Base-by-base conservation (phyloP, 2,329 filamentous ascomycete genomes). In the Ophiocordyceps camponoti-saundersi region DNA sequence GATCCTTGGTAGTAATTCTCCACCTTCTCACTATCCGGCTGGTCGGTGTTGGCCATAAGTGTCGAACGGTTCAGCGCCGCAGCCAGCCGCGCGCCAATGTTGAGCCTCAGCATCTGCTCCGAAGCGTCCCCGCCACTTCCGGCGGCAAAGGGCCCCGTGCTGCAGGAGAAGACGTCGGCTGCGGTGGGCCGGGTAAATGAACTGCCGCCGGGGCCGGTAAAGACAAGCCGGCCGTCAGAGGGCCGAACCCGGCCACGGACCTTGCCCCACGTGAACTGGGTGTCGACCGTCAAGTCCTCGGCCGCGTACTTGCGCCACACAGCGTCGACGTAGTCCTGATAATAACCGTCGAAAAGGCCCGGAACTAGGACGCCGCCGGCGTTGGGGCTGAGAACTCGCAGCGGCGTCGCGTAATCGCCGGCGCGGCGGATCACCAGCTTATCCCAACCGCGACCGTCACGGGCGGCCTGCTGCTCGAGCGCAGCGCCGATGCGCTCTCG, bases 21-120 rank as follows among this genome's bases (percentile, higher is more conserved):
- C 2, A 71, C 61, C 1, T 55, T 51, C 57, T 75, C 73, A 45
- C 67, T 65, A 47, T 73, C 66, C 15, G 75, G 78, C 62, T 74
- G 77, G 52, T 56, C 54, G n/a, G 59, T 46, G 53, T 73, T 64
- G 20, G 62, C 57, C 45, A 84, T 62, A 50, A 92, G 62, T 12
- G 82, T 89, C 32, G 75, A 79, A 21, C 85, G 73, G 62, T 89
- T 87, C 56, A 90, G 76, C 1, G 81, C 83, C 1, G 85, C 85
- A 0, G 81, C 75, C 15, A 92, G 64, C n/a, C 85, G 72, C 0
- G 86, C 82, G 10, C 80, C 79, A 48, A 89, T 73, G 40, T 79
- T 79, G 49, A 75, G 73, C 57, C 36, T 39, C 36, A 39, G 36
- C 36, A 39, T 39, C 36, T 71, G 68, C 55, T 69, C 62, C 45